Evolutionary conservation across 768 basidiomycete species (phyloP).

Genomic region (Austroboletus festivus): DNA sequence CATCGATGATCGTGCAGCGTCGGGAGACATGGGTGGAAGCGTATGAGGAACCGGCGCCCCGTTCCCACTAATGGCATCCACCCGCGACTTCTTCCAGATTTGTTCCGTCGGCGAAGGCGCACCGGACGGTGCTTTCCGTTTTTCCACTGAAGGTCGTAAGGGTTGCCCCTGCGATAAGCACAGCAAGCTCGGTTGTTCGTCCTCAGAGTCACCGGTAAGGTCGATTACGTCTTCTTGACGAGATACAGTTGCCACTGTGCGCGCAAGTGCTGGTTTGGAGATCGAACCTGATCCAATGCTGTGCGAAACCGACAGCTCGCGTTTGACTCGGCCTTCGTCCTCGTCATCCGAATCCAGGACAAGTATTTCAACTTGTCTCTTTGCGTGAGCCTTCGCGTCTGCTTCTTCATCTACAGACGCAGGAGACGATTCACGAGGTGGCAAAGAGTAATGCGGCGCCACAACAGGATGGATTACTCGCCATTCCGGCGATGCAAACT

Average conservation of each 20-base stretch:
- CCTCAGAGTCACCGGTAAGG: constrained; percentile 77
- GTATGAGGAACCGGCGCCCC: constrained; percentile 7
- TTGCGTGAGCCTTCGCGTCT: constrained; percentile 41
- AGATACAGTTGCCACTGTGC: constrained; percentile 17
- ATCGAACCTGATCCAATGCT: constrained; percentile 41
- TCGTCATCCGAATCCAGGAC: constrained; percentile 76
- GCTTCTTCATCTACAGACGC: constrained; percentile 30
- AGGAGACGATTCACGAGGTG: constrained; percentile 28
- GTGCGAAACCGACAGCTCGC: constrained; percentile 69
- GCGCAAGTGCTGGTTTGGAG: constrained; percentile 24
- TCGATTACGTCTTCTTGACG: constrained; percentile 67
- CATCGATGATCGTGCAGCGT: constrained; percentile 9
- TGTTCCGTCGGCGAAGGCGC: constrained; percentile 56
- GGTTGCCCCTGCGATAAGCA: constrained; percentile 31
- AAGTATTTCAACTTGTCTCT: constrained; percentile 55
- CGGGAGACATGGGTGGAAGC: constrained; percentile 29
- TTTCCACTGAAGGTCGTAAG: constrained; percentile 37
- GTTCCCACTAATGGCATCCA: constrained; percentile 23
- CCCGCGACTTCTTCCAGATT: constrained; percentile 69
- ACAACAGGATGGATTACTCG: constrained; percentile 48
- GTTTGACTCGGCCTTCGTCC: constrained; percentile 71
- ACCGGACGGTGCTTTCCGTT: constrained; percentile 58
- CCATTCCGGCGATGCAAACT: constrained; percentile 76
- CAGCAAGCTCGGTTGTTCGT: constrained; percentile 49
- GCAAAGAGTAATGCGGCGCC: constrained; percentile 21